Percentiles rank a stretch among this genome's conserved stretches.
phyloP scores from a whole-genome alignment of 1,139 yeast genomes.

The Ogataea hybrid region DNA sequence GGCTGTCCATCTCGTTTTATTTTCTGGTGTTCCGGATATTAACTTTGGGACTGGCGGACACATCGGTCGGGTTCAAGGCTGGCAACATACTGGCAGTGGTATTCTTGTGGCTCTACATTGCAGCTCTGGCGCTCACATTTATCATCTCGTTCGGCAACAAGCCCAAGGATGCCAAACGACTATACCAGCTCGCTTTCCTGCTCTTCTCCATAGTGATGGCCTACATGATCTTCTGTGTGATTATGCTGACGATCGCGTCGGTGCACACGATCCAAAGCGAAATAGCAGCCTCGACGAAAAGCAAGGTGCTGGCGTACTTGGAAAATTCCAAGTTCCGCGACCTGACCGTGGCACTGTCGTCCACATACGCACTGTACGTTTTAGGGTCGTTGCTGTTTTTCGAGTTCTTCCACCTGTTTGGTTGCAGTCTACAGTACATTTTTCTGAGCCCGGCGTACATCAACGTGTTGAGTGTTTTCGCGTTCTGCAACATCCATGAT shows the following conservation, averaged over 20 bases:
- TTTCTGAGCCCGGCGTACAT: slow-evolving; percentile 72
- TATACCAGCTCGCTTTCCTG: slow-evolving; percentile 72
- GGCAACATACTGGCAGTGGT: slow-evolving; percentile 73
- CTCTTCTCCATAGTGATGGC: slow-evolving; percentile 92
- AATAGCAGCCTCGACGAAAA: slow-evolving; percentile 42
- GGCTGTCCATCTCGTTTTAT: slow-evolving; percentile 77
- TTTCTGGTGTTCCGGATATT: slow-evolving; percentile 70
- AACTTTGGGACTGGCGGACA: slow-evolving; percentile 48
- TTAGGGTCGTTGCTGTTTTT: slow-evolving; percentile 71
- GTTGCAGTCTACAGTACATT: slow-evolving; percentile 68
- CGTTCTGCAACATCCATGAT: slow-evolving; percentile 83
- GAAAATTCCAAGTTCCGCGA: slow-evolving; percentile 72
- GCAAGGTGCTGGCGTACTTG: slow-evolving; percentile 47
- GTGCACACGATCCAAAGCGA: slow-evolving; percentile 38
- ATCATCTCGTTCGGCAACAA: slow-evolving; percentile 91
- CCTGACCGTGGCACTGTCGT: slow-evolving; percentile 77
- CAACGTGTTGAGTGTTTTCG: slow-evolving; percentile 75
- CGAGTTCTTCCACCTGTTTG: slow-evolving; percentile 75
- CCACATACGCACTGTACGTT: slow-evolving; percentile 81
- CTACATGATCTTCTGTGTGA: slow-evolving; percentile 85
- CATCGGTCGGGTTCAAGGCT: slow-evolving; percentile 44
- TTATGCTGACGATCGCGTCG: slow-evolving; percentile 75
- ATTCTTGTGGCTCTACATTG: slow-evolving; percentile 84
- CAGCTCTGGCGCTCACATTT: slow-evolving; percentile 84
- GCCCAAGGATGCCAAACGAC: slow-evolving; percentile 84